phyloP scores from a whole-genome alignment of 768 basidiomycete species.

The Russula dissimulans region DNA sequence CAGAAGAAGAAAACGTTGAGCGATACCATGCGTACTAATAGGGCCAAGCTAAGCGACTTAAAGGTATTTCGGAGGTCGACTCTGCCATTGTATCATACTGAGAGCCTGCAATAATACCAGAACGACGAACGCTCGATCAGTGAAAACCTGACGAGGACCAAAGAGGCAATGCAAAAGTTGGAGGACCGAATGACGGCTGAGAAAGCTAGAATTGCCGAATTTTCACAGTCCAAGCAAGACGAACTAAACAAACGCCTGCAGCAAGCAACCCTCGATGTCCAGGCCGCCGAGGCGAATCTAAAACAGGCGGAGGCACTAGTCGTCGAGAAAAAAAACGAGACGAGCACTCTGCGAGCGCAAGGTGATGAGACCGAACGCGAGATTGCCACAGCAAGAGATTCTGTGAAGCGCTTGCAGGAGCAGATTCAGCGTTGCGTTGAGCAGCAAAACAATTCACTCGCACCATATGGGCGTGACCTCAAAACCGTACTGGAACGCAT shows the following conservation, averaged over 20 bases:
- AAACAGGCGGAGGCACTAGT: not conserved
- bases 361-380: conserved; percentile 32
- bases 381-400: conserved; percentile 27
- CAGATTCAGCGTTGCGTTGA: conserved; percentile 43
- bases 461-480: conserved; percentile 56
- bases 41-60: conserved; percentile 38
- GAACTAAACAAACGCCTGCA: conserved; percentile 45
- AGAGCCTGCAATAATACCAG: not conserved
- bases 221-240: conserved; percentile 56
- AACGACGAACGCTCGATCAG: conserved; percentile 9
- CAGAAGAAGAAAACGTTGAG: conserved; percentile 31
- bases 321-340: conserved; percentile 4
- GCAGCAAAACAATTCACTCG: conserved; percentile 47
- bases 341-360: conserved; percentile 9
- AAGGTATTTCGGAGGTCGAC: conserved; percentile 5
- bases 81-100: not conserved
- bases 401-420: conserved; percentile 38
- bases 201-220: conserved; percentile 22
- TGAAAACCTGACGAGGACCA: conserved; percentile 7
- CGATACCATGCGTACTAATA: conserved; percentile 43
- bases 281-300: conserved; percentile 6
- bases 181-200: conserved; percentile 10
- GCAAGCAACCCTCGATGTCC: conserved; percentile 30
- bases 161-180: conserved; percentile 10
- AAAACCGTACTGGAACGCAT: conserved; percentile 49